Evolutionary conservation across 2,329 filamentous ascomycete species (phyloP).

Genomic region (Trichoderma aggressivum): DNA sequence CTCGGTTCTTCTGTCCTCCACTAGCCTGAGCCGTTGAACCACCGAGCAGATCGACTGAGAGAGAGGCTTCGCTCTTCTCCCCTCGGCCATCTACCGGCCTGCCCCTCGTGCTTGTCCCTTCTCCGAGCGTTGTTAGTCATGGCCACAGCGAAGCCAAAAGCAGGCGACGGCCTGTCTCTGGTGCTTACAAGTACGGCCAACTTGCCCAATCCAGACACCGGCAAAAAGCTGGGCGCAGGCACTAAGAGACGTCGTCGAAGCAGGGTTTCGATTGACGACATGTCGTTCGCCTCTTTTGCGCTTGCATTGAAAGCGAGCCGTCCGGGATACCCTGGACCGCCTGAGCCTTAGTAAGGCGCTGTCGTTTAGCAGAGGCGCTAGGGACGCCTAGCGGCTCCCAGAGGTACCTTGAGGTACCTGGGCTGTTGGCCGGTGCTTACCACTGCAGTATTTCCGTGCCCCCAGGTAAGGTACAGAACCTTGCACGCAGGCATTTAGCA

Average conservation of each 20-base stretch:
- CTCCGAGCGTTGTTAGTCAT: neutral
- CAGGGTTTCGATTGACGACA: constrained; percentile 10
- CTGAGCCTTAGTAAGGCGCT: neutral
- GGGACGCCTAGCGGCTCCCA: neutral
- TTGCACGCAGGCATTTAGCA: neutral
- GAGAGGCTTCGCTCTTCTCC: neutral
- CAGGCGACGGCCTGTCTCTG: neutral
- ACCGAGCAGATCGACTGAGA: neutral
- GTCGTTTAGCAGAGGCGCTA: neutral
- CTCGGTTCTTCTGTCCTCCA: no score
- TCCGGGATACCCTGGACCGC: neutral
- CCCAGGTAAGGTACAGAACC: neutral
- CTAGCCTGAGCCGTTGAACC: neutral
- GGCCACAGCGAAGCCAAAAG: neutral
- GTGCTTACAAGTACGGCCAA: neutral
- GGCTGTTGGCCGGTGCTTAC: neutral
- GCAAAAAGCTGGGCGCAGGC: neutral
- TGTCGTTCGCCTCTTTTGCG: neutral
- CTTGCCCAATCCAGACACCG: constrained; percentile 6
- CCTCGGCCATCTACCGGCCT: neutral
- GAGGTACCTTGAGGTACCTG: neutral
- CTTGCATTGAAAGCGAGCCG: neutral
- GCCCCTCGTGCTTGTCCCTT: neutral
- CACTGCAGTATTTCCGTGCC: neutral
- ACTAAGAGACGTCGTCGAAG: neutral